Conservation (phyloP, 345 rosid species). For the Dipteronia dyeriana region DNA sequence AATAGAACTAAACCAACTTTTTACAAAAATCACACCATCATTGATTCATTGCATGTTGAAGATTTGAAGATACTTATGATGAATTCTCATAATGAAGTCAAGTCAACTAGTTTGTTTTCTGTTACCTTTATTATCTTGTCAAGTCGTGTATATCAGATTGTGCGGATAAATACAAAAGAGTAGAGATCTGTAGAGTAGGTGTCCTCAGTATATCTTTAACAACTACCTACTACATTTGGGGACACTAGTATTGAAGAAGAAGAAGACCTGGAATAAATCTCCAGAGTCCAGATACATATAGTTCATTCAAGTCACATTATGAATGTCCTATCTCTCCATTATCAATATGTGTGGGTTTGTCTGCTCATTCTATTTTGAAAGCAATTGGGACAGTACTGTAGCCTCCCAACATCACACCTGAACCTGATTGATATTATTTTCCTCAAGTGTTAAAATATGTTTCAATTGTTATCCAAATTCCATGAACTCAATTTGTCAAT, state of each 20-base stretch:
- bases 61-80: not conserved
- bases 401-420: not conserved
- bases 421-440: not conserved
- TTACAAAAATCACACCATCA: not conserved
- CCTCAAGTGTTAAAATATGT: not conserved
- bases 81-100: not conserved
- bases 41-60: not conserved
- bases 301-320: not conserved
- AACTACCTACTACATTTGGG: not conserved
- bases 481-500: not conserved
- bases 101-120: not conserved
- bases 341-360: conserved; percentile 9
- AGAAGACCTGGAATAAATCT: conserved; percentile 5
- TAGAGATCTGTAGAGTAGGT: not conserved
- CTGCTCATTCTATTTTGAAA: not conserved
- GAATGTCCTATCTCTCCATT: conserved; percentile 1
- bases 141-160: not conserved
- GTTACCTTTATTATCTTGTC: not conserved
- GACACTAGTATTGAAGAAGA: conserved; percentile 21
- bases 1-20: not conserved
- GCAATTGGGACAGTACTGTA: not conserved
- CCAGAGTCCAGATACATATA: not conserved
- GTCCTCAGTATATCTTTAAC: not conserved
- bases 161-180: not conserved
- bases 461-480: not conserved